These are phyloP conservation scores for Psilocybe sp. DNA, from an alignment of 768 basidiomycete genomes.

Conservation along the genomic window DNA sequence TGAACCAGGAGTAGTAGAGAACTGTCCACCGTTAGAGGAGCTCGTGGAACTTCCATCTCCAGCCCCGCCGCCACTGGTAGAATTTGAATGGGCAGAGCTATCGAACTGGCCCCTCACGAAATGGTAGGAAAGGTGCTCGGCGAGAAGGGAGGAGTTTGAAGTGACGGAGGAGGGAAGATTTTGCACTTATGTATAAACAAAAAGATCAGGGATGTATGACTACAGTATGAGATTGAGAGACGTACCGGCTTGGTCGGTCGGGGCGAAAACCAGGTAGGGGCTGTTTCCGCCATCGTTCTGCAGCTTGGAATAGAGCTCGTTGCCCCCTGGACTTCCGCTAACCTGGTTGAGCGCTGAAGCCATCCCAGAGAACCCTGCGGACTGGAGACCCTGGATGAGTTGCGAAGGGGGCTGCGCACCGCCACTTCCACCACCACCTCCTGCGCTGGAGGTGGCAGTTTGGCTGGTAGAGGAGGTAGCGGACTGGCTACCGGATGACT, in stretches of 20 bases:
- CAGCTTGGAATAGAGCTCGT: constrained; percentile 40
- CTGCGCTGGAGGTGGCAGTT: background rate
- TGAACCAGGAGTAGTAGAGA: background rate
- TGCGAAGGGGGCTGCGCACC: background rate
- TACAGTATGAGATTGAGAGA: constrained; percentile 11
- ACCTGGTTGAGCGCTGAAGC: constrained; percentile 35
- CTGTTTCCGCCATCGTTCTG: constrained; percentile 24
- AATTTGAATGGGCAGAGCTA: constrained; percentile 15
- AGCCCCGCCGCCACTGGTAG: constrained; percentile 11
- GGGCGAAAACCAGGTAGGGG: constrained; percentile 54
- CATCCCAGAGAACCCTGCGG: constrained; percentile 39
- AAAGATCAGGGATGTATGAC: constrained; percentile 8
- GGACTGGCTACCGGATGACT: too few species aligned
- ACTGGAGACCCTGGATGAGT: constrained; percentile 35
- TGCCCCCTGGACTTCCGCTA: constrained; percentile 42
- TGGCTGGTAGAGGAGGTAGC: too few species aligned
- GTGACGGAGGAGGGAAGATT: constrained; percentile 23
- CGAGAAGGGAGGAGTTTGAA: constrained; percentile 26
- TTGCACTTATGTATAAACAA: constrained; percentile 26
- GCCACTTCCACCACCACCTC: background rate
- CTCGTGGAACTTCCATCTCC: constrained; percentile 10
- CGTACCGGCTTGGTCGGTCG: constrained; percentile 53
- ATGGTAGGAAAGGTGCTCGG: constrained; percentile 56
- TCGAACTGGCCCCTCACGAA: constrained; percentile 50
- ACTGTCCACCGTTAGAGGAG: background rate